These are phyloP conservation scores for Firmiana major DNA, from an alignment of 345 rosid genomes.

Conservation along the genomic window DNA sequence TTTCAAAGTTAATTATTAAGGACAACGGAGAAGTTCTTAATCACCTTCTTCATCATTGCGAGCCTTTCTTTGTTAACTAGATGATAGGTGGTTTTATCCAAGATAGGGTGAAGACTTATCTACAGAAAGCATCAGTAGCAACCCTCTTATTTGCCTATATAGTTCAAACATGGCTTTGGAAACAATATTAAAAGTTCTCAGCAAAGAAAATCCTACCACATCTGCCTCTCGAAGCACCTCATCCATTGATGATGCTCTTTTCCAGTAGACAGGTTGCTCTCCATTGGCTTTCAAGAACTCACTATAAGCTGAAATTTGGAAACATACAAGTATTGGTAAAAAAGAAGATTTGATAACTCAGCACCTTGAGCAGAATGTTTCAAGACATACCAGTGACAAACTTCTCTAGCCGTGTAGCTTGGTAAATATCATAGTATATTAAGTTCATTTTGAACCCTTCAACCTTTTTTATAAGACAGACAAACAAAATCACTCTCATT, in stretches of 20 bases:
- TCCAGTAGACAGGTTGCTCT: conserved; percentile 85
- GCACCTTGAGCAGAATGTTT: neutral
- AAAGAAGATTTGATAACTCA: neutral
- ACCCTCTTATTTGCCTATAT: conserved; percentile 4
- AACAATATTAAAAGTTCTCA: neutral
- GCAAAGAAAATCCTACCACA: conserved; percentile 44
- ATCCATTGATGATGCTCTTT: conserved; percentile 81
- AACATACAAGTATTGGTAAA: conserved; percentile 5
- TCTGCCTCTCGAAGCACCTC: conserved; percentile 91
- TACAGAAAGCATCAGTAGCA: conserved; percentile 27
- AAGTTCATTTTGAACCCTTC: conserved; percentile 99
- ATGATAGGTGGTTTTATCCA: conserved; percentile 96
- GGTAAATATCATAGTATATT: conserved; percentile 89
- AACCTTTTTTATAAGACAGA: conserved; percentile 45
- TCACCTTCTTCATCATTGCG: conserved; percentile 91
- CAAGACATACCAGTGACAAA: conserved; percentile 67
- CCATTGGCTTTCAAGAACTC: conserved; percentile 79
- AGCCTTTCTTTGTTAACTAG: conserved; percentile 90
- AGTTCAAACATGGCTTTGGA: neutral
- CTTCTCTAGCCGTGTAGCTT: conserved; percentile 89
- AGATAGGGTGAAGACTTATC: conserved; percentile 95
- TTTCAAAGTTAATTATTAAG: neutral
- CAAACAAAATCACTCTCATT: neutral
- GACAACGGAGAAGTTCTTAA: neutral
- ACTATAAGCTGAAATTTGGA: conserved; percentile 60